Base-by-base conservation (phyloP, 2,329 filamentous ascomycete species). In the Aspergillus alliaceus region DNA sequence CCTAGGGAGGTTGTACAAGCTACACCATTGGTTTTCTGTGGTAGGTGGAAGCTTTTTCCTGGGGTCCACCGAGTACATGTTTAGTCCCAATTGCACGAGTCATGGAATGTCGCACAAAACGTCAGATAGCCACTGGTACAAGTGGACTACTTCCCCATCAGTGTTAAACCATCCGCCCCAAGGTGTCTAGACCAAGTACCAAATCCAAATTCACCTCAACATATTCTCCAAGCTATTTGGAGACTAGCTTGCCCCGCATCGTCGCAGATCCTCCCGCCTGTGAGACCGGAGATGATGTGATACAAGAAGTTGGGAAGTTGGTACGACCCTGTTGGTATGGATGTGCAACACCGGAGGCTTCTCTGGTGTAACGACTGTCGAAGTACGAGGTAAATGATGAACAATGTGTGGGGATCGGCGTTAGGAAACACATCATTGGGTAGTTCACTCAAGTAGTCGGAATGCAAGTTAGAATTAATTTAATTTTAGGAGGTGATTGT, bases 311-410 rank as follows among this genome's bases (percentile, higher is more conserved):
- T 9, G 27, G 27, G 7, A 40, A 7, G 37, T 37, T 50, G 15
- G n/a, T n/a, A n/a, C n/a, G n/a, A 46, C 35, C 12, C 11, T 25
- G 39, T 34, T 47, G 51, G 51, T 34, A 53, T 53, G 51, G 40
- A 53, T 48, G 29, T 40, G 37, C 49, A 51, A 40, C 49, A 40
- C 25, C 34, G 32, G 34, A 51, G 37, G 37, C 37, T 40, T 39
- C 22, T 22, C 18, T 40, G n/a, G n/a, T 18, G n/a, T 6, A 40
- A 15, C 18, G 37, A 40, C 22, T 18, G 14, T 39, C n/a, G n/a
- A n/a, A n/a, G n/a, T n/a, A n/a, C n/a, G n/a, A n/a, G n/a, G n/a
- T n/a, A n/a, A n/a, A n/a, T n/a, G n/a, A n/a, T n/a, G n/a, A n/a
- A n/a, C n/a, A n/a, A n/a, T n/a, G n/a, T n/a, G n/a, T n/a, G n/a